Evolutionary conservation across 257 asterid genomes (phyloP).

Genomic region (Fraxinus americana): DNA sequence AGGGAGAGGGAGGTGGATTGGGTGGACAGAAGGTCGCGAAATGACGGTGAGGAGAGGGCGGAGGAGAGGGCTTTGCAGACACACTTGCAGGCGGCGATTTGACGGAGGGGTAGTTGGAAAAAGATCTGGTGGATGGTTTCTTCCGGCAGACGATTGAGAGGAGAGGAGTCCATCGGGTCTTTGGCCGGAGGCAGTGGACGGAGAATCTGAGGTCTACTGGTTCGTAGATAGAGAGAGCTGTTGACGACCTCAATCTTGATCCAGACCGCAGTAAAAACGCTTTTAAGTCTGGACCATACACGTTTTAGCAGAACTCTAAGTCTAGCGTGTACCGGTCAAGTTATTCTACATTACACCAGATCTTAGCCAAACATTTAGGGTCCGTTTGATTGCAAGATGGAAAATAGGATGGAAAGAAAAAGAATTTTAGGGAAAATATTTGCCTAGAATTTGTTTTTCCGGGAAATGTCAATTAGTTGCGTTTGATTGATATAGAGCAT

Average conservation of each 20-base stretch:
- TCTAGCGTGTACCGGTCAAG: neutral
- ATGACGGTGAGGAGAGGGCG: constrained; percentile 68
- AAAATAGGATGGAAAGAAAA: no score
- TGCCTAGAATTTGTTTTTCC: no score
- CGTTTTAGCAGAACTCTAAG: neutral
- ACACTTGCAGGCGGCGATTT: constrained; percentile 68
- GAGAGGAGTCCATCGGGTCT: constrained; percentile 70
- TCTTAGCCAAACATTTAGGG: no score
- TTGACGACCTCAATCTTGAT: neutral
- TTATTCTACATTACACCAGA: no score
- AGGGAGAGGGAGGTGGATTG: constrained; percentile 50
- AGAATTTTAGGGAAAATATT: no score
- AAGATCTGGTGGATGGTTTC: constrained; percentile 85
- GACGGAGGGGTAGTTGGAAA: constrained; percentile 71
- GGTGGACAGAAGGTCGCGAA: constrained; percentile 66
- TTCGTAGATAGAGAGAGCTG: neutral
- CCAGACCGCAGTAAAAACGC: neutral
- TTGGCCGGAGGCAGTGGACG: neutral
- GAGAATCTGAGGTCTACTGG: constrained; percentile 9
- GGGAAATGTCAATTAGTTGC: no score
- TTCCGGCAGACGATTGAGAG: constrained; percentile 70
- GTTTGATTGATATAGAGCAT: no score
- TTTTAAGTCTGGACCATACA: neutral
- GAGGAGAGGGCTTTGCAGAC: constrained; percentile 65
- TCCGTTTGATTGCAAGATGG: no score